phyloP scores from a whole-genome alignment of 306 rosid species.

The Dryas drummondii region DNA sequence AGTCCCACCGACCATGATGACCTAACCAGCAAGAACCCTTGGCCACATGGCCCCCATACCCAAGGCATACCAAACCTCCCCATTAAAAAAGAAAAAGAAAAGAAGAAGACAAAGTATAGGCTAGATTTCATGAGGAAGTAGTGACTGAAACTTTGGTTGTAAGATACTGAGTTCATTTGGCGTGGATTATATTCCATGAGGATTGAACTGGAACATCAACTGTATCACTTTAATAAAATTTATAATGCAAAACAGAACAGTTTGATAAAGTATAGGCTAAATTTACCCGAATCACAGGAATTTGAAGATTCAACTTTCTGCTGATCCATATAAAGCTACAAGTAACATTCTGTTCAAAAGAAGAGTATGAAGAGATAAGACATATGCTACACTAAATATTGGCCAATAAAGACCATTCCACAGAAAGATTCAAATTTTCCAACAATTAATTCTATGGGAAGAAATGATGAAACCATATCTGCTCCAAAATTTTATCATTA shows the following conservation, averaged over 20 bases:
- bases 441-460: background rate
- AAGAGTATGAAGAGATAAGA: background rate
- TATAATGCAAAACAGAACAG: background rate
- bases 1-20: conserved; percentile 9
- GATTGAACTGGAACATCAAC: background rate
- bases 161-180: too few relatives aligned
- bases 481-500: background rate
- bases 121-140: background rate
- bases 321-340: background rate
- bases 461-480: background rate
- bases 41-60: background rate
- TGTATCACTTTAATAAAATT: background rate
- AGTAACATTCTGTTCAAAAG: background rate
- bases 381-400: background rate
- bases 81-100: background rate
- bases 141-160: background rate
- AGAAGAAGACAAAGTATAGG: background rate
- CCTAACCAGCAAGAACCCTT: too few relatives aligned
- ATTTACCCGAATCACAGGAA: background rate
- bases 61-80: background rate
- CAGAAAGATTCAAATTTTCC: background rate
- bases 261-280: background rate
- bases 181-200: too few relatives aligned
- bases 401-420: background rate
- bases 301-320: background rate